Base-by-base conservation (phyloP, 768 basidiomycete genomes). In the Agaricus subrufescens region DNA sequence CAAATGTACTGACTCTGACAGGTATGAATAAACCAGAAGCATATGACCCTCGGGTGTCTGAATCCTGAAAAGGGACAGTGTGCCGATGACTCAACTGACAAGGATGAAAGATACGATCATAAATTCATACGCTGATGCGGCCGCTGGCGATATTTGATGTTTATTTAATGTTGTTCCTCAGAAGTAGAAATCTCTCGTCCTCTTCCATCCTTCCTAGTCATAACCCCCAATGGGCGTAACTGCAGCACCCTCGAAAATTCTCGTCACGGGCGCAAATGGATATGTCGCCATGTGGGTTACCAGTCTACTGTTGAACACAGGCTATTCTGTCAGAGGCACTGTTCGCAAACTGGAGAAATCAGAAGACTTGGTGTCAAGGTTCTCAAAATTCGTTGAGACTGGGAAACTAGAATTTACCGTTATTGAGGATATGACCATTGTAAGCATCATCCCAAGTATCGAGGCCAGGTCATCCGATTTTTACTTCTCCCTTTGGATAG, bases 221-320 rank as follows among this genome's bases (percentile, higher is more conserved):
- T 19, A 19, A 19, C 19, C 19, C 19, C 19, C 19, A 19, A 19
- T 19, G 34, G 34, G 34, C 7, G 5, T 34, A 34, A 34, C 34
- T 11, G 34, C 34, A 7, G 34, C 34, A 34, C 34, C 34, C 34
- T 34, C 34, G 34, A 34, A 34, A 34, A 11, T 59, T 4, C 49
- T 59, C 31, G 49, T 59, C n/a, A 59, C 54, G 1, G 58, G 58
- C 9, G 58, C 23, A 27, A 56, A 55, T 15, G 59, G 59, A 7
- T 60, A 57, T 37, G 54, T 60, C 9, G 59, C 54, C 1, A 51
- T 56, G n/a, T 57, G 59, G 59, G 31, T 60, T 26, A 42, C 50
- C 19, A 45, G 46, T 23, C 37, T 42, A 9, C 57, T 61, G 9
- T 44, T 61, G 19, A 54, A 58, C 12, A 42, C 47, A 37, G 60